Conservation (phyloP, 106 monocot genomes). For the Iris macrosiphon region DNA sequence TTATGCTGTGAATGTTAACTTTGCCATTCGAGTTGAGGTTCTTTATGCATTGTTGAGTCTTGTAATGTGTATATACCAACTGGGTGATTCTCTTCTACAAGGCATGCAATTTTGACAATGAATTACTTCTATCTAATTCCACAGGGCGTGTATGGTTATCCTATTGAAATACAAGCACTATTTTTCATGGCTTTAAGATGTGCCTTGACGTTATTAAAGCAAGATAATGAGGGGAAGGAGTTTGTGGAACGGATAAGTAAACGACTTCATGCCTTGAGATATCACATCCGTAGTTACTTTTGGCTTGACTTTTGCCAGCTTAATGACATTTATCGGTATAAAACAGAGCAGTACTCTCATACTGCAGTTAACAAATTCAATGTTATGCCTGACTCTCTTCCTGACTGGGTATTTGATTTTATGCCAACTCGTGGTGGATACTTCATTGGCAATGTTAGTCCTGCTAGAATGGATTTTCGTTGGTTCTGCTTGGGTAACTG, state of each 20-base stretch:
- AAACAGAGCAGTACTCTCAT: slow-evolving; percentile 39
- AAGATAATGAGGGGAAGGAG: too few relatives aligned
- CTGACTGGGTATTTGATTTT: slow-evolving; percentile 34
- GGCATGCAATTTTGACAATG: too few relatives aligned
- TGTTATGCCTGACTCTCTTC: slow-evolving; percentile 35
- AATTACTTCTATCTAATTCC: neutral
- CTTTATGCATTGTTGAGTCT: neutral
- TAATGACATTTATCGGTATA: slow-evolving; percentile 30
- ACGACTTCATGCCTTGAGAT: slow-evolving; percentile 27
- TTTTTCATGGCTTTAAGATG: slow-evolving; percentile 43
- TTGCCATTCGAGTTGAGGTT: neutral
- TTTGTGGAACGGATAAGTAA: slow-evolving; percentile 22
- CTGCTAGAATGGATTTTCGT: slow-evolving; percentile 36
- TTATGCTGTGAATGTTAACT: neutral
- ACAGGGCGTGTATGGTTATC: slow-evolving; percentile 40
- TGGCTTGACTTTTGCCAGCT: slow-evolving; percentile 33
- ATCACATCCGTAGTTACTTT: slow-evolving; percentile 28
- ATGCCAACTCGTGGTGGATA: slow-evolving; percentile 30
- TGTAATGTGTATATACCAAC: neutral
- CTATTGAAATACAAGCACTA: slow-evolving; percentile 39
- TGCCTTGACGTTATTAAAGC: slow-evolving; percentile 23
- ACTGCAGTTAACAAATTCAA: slow-evolving; percentile 41
- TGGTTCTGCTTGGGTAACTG: slow-evolving; percentile 36
- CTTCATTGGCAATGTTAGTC: slow-evolving; percentile 40
- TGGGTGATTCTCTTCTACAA: neutral